Evolutionary conservation across 345 rosid species (phyloP).

Genomic region (Euphorbia lathyris): DNA sequence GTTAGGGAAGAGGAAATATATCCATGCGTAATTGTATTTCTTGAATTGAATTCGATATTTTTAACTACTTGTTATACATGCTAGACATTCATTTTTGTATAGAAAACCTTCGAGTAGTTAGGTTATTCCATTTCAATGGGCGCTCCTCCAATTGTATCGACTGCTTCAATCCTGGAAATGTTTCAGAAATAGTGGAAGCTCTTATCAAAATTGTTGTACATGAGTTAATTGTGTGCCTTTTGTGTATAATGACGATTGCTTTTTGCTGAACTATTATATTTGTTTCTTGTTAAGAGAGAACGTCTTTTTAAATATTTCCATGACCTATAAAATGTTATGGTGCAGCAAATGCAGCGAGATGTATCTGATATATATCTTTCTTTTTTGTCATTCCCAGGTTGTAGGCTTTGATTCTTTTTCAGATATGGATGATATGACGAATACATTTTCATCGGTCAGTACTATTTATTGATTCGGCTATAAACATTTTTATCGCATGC

Average conservation of each 20-base stretch:
- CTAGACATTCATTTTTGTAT: not conserved
- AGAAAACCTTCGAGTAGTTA: not conserved
- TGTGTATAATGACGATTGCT: not conserved
- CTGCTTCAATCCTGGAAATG: not conserved
- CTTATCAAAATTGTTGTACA: not conserved
- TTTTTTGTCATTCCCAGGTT: conserved; percentile 41
- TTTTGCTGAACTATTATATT: not conserved
- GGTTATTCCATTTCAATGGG: not conserved
- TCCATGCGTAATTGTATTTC: not conserved
- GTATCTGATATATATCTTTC: conserved; percentile 1
- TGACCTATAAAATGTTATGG: not conserved
- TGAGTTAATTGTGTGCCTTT: not conserved
- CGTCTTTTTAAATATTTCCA: not conserved
- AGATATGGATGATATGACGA: conserved; percentile 90
- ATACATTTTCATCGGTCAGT: conserved; percentile 86
- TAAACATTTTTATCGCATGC: not conserved
- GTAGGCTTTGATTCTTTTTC: conserved; percentile 61
- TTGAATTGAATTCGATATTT: not conserved
- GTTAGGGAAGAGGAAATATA: not conserved
- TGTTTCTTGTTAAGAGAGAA: not conserved
- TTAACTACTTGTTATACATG: not conserved
- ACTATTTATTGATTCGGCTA: not conserved
- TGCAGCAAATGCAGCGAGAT: not conserved
- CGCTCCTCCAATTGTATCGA: not conserved
- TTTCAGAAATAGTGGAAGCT: not conserved